A percentile compares a stretch with the other conserved stretches of the same genome.
Evolutionary conservation across 148 eudicot species (phyloP).

Genomic region (Pharnaceum exiguum): DNA sequence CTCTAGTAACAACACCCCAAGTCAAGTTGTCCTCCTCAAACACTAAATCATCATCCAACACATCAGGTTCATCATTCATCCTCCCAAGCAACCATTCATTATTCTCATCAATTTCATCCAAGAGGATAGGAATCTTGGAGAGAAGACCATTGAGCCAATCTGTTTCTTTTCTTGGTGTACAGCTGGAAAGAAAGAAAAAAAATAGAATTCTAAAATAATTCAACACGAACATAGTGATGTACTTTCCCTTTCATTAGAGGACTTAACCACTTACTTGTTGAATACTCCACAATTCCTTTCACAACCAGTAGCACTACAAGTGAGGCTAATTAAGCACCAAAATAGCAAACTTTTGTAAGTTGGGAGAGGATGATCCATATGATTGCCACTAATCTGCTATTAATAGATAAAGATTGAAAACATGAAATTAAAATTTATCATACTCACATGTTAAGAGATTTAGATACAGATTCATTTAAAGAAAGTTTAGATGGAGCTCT

Average conservation of each 20-base stretch:
- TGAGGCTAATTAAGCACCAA: slow-evolving; percentile 10
- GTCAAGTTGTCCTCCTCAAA: neutral
- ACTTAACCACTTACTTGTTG: neutral
- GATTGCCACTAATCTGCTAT: slow-evolving; percentile 4
- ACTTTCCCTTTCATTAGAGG: too few species aligned
- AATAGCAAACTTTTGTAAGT: neutral
- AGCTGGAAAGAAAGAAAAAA: too few species aligned
- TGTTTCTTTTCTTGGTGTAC: neutral
- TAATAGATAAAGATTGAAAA: neutral
- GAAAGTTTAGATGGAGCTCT: neutral
- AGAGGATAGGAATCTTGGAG: neutral
- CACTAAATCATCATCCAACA: neutral
- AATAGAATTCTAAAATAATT: too few species aligned
- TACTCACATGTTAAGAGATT: too few species aligned
- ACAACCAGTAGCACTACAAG: slow-evolving; percentile 7
- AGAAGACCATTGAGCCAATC: neutral
- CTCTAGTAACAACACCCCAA: neutral
- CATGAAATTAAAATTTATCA: too few species aligned
- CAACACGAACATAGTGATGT: too few species aligned
- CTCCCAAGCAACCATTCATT: slow-evolving; percentile 6
- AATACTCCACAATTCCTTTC: neutral
- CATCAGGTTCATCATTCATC: neutral
- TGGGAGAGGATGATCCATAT: neutral
- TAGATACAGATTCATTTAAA: neutral
- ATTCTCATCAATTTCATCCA: slow-evolving; percentile 2